These are phyloP conservation scores for Candida morakotiae DNA, from an alignment of 805 yeast species.

Conservation along the genomic window DNA sequence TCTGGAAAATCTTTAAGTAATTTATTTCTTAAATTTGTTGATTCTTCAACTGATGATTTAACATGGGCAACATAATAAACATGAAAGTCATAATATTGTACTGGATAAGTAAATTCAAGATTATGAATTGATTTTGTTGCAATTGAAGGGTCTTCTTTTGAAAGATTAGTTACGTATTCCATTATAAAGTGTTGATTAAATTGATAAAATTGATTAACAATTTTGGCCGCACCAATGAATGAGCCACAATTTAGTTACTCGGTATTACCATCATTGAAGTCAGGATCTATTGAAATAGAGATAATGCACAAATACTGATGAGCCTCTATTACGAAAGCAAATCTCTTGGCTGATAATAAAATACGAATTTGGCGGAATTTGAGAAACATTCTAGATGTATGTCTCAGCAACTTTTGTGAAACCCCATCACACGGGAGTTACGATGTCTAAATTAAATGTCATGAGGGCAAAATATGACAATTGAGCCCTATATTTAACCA, in stretches of 20 bases:
- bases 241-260: conserved; percentile 7
- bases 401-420: too few species aligned
- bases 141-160: conserved; percentile 13
- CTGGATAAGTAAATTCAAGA: conserved; percentile 18
- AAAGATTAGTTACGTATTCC: conserved; percentile 25
- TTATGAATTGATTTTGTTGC: conserved; percentile 17
- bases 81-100: conserved; percentile 30
- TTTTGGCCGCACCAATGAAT: background rate
- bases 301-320: too few species aligned
- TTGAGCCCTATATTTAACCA: too few species aligned
- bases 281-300: too few species aligned
- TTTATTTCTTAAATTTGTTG: conserved; percentile 16
- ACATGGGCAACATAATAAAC: conserved; percentile 24
- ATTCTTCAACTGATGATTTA: conserved; percentile 15
- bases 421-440: too few species aligned
- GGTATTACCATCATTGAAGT: too few species aligned
- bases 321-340: too few species aligned
- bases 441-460: too few species aligned
- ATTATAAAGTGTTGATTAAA: conserved; percentile 10
- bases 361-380: too few species aligned
- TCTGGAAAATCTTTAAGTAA: conserved; percentile 20
- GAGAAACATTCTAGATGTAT: too few species aligned
- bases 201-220: background rate
- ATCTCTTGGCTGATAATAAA: too few species aligned
- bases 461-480: too few species aligned